Conservation (phyloP, 2,329 filamentous ascomycete species). For the Fusarium caatingaense region DNA sequence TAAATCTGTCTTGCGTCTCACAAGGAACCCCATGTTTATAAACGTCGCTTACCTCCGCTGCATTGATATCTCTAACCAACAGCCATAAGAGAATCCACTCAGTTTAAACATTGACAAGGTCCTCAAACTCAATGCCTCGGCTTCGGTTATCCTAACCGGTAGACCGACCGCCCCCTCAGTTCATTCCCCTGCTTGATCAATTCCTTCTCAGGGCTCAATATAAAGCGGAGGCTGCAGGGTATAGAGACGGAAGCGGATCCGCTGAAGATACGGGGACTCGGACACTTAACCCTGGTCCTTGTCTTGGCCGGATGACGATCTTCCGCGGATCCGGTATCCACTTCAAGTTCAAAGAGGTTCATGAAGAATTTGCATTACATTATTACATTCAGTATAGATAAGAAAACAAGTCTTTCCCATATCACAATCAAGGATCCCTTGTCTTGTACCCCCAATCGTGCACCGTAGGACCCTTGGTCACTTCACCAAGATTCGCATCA, state of each 20-base stretch:
- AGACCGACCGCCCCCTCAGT: background rate
- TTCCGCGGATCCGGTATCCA: conserved; percentile 7
- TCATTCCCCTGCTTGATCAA: background rate
- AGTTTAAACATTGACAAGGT: background rate
- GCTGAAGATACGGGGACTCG: background rate
- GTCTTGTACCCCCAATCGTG: conserved; percentile 37
- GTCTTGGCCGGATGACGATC: conserved; percentile 16
- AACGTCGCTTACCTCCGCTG: background rate
- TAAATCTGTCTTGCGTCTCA: background rate
- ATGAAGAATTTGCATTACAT: conserved; percentile 13
- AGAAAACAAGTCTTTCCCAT: background rate
- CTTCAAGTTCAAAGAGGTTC: background rate
- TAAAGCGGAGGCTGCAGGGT: background rate
- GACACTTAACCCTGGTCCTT: background rate
- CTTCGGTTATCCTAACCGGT: conserved; percentile 5
- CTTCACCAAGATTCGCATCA: background rate
- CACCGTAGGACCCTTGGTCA: conserved; percentile 5
- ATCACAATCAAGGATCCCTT: conserved; percentile 1
- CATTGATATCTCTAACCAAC: background rate
- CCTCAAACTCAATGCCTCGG: background rate
- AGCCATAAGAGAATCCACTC: background rate
- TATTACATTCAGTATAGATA: background rate
- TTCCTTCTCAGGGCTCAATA: background rate
- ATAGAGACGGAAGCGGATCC: background rate
- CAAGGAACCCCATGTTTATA: background rate